Percentiles rank a stretch among this genome's conserved stretches.
Evolutionary conservation across 2,329 filamentous ascomycete genomes (phyloP).

Genomic region (Fusarium sp.): DNA sequence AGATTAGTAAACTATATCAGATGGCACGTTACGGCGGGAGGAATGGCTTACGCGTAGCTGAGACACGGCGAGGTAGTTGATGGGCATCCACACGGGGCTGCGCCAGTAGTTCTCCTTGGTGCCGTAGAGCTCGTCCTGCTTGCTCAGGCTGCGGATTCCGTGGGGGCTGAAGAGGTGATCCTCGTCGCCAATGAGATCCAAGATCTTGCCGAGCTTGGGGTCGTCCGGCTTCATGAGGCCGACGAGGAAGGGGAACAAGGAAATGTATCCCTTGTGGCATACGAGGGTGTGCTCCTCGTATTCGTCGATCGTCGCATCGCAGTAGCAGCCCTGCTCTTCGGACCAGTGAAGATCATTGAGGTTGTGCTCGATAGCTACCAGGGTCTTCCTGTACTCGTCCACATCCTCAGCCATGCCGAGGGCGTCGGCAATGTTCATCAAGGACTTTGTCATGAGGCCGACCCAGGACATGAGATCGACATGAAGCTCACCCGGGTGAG

Average conservation of each 20-base stretch:
- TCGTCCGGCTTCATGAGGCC: conserved; percentile 82
- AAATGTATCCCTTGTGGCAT: conserved; percentile 97
- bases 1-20: conserved; percentile 15
- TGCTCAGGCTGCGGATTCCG: conserved; percentile 91
- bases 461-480: conserved; percentile 97
- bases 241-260: conserved; percentile 90
- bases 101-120: conserved; percentile 98
- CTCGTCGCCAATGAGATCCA: conserved; percentile 83
- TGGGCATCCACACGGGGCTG: conserved; percentile 93
- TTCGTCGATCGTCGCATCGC: conserved; percentile 94
- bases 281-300: conserved; percentile 91
- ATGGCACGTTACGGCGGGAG: not conserved
- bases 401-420: conserved; percentile 84
- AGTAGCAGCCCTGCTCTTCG: conserved; percentile 83
- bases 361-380: conserved; percentile 84
- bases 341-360: conserved; percentile 96
- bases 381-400: conserved; percentile 75
- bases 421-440: conserved; percentile 81
- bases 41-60: conserved; percentile 77
- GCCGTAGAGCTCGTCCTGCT: conserved; percentile 83
- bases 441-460: conserved; percentile 92
- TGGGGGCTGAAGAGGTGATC: conserved; percentile 90
- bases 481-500: conserved; percentile 95
- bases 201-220: conserved; percentile 77
- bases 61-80: conserved; percentile 89